Base-by-base conservation (phyloP, 202 grass and related monocot species). In the Dendrocalamus latiflorus region DNA sequence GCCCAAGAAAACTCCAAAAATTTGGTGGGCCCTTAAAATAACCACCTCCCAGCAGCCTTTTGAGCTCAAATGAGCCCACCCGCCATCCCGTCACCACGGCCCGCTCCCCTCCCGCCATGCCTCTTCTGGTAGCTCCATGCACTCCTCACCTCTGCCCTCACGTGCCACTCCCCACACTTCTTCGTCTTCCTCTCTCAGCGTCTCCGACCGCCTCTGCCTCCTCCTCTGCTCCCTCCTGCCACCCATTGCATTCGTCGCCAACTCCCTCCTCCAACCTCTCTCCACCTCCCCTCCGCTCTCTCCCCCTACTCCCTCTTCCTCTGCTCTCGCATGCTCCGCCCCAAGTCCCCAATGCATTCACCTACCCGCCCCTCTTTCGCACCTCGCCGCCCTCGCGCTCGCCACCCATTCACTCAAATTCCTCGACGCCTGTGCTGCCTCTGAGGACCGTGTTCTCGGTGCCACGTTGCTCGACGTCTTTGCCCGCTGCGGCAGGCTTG, bases 261-360 rank as follows among this genome's bases (percentile, higher is more conserved):
- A 87, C 80, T 87, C 88, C 64, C 69, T 90, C 84, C 28, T 30
- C 28, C 28, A 30, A 30, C 28, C 28, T 30, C 28, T 30, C 28
- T 30, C 81, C 54, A 69, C 68, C 28, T 73, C 37, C 80, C 48
- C 62, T 79, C 59, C 8, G 75, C 84, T 87, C 75, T 90, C 70
- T 70, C 80, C 34, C 10, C 69, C 28, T 30, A 30, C 28, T 30
- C 28, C 57, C 57, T 86, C 84, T 68, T 74, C 84, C 70, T 75
- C 70, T 24, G 9, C 22, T 16, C 45, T 38, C 34, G 49, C 71
- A 9, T 37, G 10, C 59, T 74, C 61, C 77, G 72, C 61, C 89
- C 89, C 51, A 91, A 91, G 72, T 67, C 61, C 89, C 89, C 51
- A 91, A 91, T 71, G 50, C 65, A 2, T 75, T 84, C 80, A 87